Base-by-base conservation (phyloP, 768 basidiomycete species). In the Kwoniella sp. region DNA sequence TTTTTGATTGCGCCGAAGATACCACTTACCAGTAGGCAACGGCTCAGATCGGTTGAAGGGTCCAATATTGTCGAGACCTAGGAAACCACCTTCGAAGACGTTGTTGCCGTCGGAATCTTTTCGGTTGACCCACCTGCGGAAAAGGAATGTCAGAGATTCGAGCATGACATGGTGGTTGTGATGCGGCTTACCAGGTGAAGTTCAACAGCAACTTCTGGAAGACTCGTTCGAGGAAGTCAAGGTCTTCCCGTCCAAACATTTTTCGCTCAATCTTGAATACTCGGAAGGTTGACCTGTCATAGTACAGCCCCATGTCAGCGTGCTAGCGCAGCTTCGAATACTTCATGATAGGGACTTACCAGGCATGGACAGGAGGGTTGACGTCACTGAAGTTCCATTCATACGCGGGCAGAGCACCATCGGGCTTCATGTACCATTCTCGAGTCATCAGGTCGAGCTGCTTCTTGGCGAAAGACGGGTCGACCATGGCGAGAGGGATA, bases 361-460 rank as follows among this genome's bases (percentile, higher is more conserved):
- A 99, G 9, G 96, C 96, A 81, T 99, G 96, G 2, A 99, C 96
- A 13, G 96, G 96, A 9, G 96, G 96, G 79, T 99, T 98, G 68
- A 98, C 96, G 78, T 99, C 96, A 55, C 89, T 87, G 74, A 96
- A 98, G 79, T 99, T 98, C 96, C 96, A 99, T 81, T 99, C 96
- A 80, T 98, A 99, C 0, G 96, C 96, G 2, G 96, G 96, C 63
- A 99, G 90, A 75, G 96, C 94, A 37, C 96, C 96, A 79, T 98
- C 95, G 0, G 96, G 96, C 79, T 96, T 96, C 84, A 84, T 85
- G 82, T 98, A 99, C 96, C 96, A 99, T 82, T 99, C 96, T 61
- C 96, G 86, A 1, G 95, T 97, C 74, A 99, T 85, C 65, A 98
- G 79, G 80, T 97, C 95, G 37, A 99, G 86, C 79, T 99, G 96